A percentile compares a stretch with the other conserved stretches of the same genome.
These are phyloP conservation scores for Nothopassalora personata DNA, from an alignment of 2,329 filamentous ascomycete genomes.

Conservation along the genomic window DNA sequence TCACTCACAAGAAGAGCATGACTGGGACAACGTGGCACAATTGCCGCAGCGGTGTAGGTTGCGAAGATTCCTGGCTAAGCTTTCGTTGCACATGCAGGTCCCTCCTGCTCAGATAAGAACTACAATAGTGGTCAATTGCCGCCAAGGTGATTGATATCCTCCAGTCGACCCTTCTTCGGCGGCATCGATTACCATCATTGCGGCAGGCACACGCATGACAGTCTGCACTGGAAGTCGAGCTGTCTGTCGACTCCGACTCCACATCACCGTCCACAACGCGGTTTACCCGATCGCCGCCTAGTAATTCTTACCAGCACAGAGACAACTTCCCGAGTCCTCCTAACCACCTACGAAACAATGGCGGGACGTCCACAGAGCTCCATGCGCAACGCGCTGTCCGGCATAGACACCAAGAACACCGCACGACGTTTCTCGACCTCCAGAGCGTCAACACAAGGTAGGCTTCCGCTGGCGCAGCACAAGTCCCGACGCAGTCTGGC, in stretches of 20 bases:
- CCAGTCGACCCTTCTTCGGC: not conserved
- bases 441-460: slow-evolving; percentile 20
- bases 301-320: not conserved
- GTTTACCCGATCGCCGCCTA: not conserved
- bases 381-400: not conserved
- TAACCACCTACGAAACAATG: not conserved
- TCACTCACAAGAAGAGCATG: not conserved
- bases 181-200: not conserved
- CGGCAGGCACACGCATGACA: not conserved
- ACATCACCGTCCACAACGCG: not conserved
- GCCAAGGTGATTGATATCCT: not conserved
- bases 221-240: not conserved
- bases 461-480: slow-evolving; percentile 1
- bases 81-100: not conserved
- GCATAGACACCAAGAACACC: slow-evolving; percentile 1
- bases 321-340: not conserved
- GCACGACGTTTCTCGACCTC: slow-evolving; percentile 17
- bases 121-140: not conserved
- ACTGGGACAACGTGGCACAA: not conserved
- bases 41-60: not conserved
- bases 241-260: not conserved
- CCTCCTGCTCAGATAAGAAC: no score
- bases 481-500: not conserved
- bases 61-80: not conserved
- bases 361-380: not conserved